Base-by-base conservation (phyloP, 805 yeast species). In the Sugiyamaella mastotermitis region DNA sequence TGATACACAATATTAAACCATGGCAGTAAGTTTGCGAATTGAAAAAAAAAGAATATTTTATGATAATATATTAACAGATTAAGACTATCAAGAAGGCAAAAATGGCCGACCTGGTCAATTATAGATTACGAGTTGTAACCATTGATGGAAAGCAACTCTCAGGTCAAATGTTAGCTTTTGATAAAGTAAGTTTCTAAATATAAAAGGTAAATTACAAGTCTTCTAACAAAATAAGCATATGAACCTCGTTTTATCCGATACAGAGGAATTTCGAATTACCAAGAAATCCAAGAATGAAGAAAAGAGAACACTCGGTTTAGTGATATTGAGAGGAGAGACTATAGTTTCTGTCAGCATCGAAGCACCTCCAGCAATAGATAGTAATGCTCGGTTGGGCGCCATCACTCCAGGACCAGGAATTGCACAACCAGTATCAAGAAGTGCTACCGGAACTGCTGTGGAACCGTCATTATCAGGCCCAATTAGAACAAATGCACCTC, bases 141-240 rank as follows among this genome's bases (percentile, higher is more conserved):
- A 58, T 75, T n/a, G 97, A 90, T 61, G 80, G 82, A 4, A 71
- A 94, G 30, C 79, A 76, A 31, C 75, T 83, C 47, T 68, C 78
- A 5, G 98, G 98, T 1, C 79, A 78, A 45, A 69, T 90, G 37
- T 61, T 88, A 46, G 87, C 97, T 5, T 90, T 85, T 58, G 98
- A 92, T 59, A n/a, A n/a, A n/a, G n/a, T n/a, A 80, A 80, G 43
- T 58, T 53, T 33, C n/a, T 46, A 27, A 18, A n/a, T 20, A 8
- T 10, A 18, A 9, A 17, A 6, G 19, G 18, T 10, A 17, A 15
- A 20, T 13, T 20, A 10, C 16, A 25, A 20, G 18, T 18, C n/a
- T n/a, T n/a, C n/a, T n/a, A n/a, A n/a, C n/a, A n/a, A n/a, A n/a
- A n/a, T n/a, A 14, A 51, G 55, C 83, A 81, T 56, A 79, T 88